A percentile compares a stretch with the other conserved stretches of the same genome.
Evolutionary conservation across 2,329 filamentous ascomycete genomes (phyloP).

Genomic region (Aspergillus fumigatiaffinis): DNA sequence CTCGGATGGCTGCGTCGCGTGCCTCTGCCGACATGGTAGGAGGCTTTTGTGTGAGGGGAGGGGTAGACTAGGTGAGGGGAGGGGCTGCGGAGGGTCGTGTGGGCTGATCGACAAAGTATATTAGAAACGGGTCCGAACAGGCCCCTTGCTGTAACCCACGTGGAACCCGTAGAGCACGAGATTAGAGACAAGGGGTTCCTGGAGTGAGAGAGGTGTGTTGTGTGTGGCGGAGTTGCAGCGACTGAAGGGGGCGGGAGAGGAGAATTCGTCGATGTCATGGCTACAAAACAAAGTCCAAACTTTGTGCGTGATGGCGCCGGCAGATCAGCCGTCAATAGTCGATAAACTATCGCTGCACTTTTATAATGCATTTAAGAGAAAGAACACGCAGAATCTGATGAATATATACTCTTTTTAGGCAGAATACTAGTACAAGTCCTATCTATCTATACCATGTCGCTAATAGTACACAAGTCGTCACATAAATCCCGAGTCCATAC

Average conservation of each 20-base stretch:
- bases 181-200: neutral
- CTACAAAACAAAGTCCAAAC: neutral
- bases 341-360: neutral
- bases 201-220: neutral
- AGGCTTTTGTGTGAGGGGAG: neutral
- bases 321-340: neutral
- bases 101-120: neutral
- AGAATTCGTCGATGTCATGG: constrained; percentile 12
- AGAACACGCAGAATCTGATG: neutral
- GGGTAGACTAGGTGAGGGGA: neutral
- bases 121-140: neutral
- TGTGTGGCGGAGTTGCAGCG: neutral
- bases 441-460: constrained; percentile 25
- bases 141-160: neutral
- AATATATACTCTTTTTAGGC: constrained; percentile 10
- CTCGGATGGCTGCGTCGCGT: constrained; percentile 38
- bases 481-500: constrained; percentile 6
- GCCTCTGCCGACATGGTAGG: constrained; percentile 21
- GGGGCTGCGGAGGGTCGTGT: neutral
- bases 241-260: neutral
- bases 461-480: constrained; percentile 26
- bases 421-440: constrained; percentile 30
- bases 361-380: neutral
- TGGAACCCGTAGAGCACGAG: neutral
- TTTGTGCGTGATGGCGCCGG: neutral